Evolutionary conservation across 352 stramenopile genomes (phyloP).

Genomic region (Blastocystis sp.): DNA sequence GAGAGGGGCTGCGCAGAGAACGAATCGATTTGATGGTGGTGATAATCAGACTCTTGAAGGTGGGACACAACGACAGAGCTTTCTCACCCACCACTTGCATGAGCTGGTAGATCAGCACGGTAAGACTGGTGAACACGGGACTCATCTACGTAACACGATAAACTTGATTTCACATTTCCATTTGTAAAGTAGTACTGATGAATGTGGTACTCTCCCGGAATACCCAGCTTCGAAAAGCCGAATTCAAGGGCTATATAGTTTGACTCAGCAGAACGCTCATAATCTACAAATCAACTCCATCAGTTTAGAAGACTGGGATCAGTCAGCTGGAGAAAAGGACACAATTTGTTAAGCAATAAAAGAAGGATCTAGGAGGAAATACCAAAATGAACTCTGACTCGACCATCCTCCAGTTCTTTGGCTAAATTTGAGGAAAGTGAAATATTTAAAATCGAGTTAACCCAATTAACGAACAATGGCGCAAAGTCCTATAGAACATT

Average conservation of each 20-base stretch:
- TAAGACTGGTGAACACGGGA: not conserved
- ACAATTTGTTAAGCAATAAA: not conserved
- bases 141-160: not conserved
- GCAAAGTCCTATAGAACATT: conserved; percentile 24
- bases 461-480: conserved; percentile 29
- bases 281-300: not conserved
- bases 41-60: not conserved
- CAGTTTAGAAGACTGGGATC: not conserved
- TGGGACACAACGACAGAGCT: not conserved
- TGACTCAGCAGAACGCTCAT: not conserved
- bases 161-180: not conserved
- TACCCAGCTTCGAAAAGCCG: not conserved
- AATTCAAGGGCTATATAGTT: conserved; percentile 14
- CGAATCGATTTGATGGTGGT: not conserved
- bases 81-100: not conserved
- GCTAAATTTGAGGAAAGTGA: conserved; percentile 5
- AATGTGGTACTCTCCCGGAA: not conserved
- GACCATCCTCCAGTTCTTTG: conserved; percentile 3
- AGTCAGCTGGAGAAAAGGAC: conserved; percentile 2
- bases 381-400: not conserved
- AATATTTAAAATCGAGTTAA: conserved; percentile 20
- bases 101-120: not conserved
- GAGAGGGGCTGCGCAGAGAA: not conserved
- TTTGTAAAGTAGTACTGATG: conserved; percentile 49
- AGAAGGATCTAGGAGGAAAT: conserved; percentile 3